Percentiles rank a stretch among this genome's conserved stretches.
Evolutionary conservation across 2,329 filamentous ascomycete genomes (phyloP).

Genomic region (Colletotrichum falcatum): DNA sequence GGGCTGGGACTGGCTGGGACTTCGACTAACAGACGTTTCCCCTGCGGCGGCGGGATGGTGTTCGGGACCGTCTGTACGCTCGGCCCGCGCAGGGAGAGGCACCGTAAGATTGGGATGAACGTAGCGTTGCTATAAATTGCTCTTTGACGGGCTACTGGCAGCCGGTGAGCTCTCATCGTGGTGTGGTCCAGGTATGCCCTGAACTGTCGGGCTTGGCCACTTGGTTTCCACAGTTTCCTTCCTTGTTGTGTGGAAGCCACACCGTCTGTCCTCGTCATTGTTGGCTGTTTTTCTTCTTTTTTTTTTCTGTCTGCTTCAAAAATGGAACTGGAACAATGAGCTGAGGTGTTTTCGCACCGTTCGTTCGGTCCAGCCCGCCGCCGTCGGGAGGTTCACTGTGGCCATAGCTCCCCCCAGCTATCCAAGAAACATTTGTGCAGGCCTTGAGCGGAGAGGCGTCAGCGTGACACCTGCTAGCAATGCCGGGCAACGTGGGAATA

Average conservation of each 20-base stretch:
- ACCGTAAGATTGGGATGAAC: conserved; percentile 24
- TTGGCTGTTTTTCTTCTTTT: conserved; percentile 4
- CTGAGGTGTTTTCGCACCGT: not conserved
- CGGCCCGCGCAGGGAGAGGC: conserved; percentile 14
- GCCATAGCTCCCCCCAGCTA: conserved; percentile 25
- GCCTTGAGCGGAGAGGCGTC: conserved; percentile 14
- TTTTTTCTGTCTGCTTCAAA: not conserved
- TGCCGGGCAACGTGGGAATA: conserved; percentile 26
- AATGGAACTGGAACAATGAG: conserved; percentile 6
- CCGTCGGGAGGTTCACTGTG: conserved; percentile 2
- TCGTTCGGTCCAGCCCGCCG: not conserved
- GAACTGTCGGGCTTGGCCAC: conserved; percentile 16
- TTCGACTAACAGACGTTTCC: conserved; percentile 19
- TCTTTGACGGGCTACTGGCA: conserved; percentile 26
- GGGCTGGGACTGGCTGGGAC: conserved; percentile 5
- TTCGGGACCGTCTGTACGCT: conserved; percentile 25
- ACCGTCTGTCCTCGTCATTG: not conserved
- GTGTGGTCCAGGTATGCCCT: conserved; percentile 19
- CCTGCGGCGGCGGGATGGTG: not conserved
- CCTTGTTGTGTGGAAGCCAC: conserved; percentile 2
- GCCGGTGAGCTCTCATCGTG: conserved; percentile 28
- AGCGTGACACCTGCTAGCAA: conserved; percentile 26
- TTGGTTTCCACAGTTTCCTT: conserved; percentile 26
- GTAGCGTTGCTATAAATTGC: conserved; percentile 30
- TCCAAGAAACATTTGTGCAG: conserved; percentile 5